phyloP scores from a whole-genome alignment of 805 yeast genomes.

The Pichia pseudocactophila region DNA sequence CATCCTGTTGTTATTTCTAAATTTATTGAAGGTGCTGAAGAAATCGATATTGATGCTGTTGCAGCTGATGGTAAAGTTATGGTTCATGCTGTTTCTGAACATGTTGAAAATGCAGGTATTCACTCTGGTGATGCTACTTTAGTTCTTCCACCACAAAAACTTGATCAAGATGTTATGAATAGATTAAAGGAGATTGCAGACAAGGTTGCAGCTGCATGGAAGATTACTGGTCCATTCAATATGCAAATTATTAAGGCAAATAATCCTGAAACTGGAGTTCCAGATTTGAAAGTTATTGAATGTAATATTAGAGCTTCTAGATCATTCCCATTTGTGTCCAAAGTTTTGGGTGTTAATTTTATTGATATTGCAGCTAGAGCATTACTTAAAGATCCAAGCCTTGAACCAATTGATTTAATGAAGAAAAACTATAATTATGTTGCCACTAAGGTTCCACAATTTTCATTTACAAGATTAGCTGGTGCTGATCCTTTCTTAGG shows the following conservation, averaged over 20 bases:
- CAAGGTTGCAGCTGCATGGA: slow-evolving; percentile 90
- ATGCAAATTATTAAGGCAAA: slow-evolving; percentile 90
- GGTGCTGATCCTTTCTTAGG: slow-evolving; percentile 99
- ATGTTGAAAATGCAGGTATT: slow-evolving; percentile 96
- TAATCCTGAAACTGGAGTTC: slow-evolving; percentile 43
- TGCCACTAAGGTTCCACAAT: slow-evolving; percentile 97
- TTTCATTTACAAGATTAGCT: slow-evolving; percentile 94
- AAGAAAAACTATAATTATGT: slow-evolving; percentile 64
- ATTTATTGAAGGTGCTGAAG: slow-evolving; percentile 92
- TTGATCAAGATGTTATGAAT: slow-evolving; percentile 54
- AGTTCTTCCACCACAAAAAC: slow-evolving; percentile 81
- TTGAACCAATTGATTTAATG: slow-evolving; percentile 81
- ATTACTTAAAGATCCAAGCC: slow-evolving; percentile 62
- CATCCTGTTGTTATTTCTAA: slow-evolving; percentile 97
- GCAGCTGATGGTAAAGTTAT: slow-evolving; percentile 81
- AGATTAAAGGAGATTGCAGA: slow-evolving; percentile 84
- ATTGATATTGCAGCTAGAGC: slow-evolving; percentile 93
- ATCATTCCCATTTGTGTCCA: slow-evolving; percentile 98
- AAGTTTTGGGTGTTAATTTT: slow-evolving; percentile 90
- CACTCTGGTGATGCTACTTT: slow-evolving; percentile 98
- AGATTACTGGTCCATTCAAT: slow-evolving; percentile 95
- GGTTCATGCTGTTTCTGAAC: slow-evolving; percentile 95
- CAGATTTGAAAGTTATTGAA: slow-evolving; percentile 88
- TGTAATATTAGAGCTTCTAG: slow-evolving; percentile 98
- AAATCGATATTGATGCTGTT: slow-evolving; percentile 95